phyloP scores from a whole-genome alignment of 768 basidiomycete species.

The Cubamyces sp. region DNA sequence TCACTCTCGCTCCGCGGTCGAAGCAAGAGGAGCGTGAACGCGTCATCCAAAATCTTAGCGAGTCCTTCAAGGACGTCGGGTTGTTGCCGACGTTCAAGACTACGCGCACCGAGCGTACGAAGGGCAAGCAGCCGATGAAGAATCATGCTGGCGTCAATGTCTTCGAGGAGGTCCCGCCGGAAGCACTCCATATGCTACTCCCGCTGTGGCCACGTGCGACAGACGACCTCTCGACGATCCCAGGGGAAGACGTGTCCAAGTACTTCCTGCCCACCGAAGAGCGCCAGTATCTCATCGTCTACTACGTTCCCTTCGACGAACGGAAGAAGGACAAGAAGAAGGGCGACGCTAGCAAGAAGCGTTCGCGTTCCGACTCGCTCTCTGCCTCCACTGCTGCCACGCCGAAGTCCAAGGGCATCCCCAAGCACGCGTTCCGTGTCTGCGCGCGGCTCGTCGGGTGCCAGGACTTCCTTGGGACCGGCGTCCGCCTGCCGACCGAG shows the following conservation, averaged over 20 bases:
- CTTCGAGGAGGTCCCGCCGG: constrained; percentile 55
- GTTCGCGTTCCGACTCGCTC: constrained; percentile 35
- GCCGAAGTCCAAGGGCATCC: constrained; percentile 48
- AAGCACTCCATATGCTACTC: constrained; percentile 80
- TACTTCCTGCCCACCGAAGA: constrained; percentile 49
- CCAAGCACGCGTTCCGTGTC: constrained; percentile 69
- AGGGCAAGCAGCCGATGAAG: constrained; percentile 28
- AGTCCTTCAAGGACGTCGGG: constrained; percentile 82
- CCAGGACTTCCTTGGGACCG: constrained; percentile 71
- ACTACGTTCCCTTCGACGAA: constrained; percentile 66
- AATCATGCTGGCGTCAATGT: constrained; percentile 26
- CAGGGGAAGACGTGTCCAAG: constrained; percentile 24
- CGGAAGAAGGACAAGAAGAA: constrained; percentile 32
- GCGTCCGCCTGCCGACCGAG: constrained; percentile 71
- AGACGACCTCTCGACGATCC: constrained; percentile 44
- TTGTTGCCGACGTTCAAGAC: constrained; percentile 58
- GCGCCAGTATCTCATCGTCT: constrained; percentile 77
- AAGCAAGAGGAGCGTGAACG: constrained; percentile 71
- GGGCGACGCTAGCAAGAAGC: constrained; percentile 47
- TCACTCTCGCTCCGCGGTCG: constrained; percentile 62
- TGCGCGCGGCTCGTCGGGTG: constrained; percentile 76
- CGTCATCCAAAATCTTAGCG: constrained; percentile 64
- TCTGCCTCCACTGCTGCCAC: constrained; percentile 35
- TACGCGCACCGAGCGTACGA: constrained; percentile 28
- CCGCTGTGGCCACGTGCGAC: constrained; percentile 85